Evolutionary conservation across 169 alveolate species (phyloP).

Genomic region (Theileria luwenshuni): DNA sequence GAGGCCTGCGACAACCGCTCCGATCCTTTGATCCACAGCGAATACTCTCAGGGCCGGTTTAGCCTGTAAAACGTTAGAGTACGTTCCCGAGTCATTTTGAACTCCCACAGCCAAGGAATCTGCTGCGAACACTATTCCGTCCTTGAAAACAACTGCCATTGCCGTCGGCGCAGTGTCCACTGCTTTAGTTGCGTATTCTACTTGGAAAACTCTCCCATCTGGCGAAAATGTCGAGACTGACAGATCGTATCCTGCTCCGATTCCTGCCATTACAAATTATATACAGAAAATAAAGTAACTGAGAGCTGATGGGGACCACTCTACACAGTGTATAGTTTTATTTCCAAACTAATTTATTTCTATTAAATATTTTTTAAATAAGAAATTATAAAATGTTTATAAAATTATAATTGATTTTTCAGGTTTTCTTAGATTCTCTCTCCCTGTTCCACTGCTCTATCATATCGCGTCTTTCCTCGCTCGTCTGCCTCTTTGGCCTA

Average conservation of each 20-base stretch:
- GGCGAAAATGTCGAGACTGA: conserved; percentile 95
- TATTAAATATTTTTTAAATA: conserved; percentile 13
- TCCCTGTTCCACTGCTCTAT: conserved; percentile 91
- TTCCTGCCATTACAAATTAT: conserved; percentile 81
- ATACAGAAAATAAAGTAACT: not conserved
- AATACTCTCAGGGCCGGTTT: conserved; percentile 84
- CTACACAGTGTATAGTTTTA: not conserved
- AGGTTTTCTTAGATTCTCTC: conserved; percentile 62
- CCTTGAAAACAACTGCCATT: conserved; percentile 86
- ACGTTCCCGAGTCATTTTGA: conserved; percentile 20
- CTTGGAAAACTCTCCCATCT: conserved; percentile 95
- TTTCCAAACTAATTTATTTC: not conserved
- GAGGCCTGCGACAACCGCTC: conserved; percentile 88
- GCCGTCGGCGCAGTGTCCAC: conserved; percentile 90
- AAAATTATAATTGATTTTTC: conserved; percentile 3
- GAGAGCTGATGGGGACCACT: conserved; percentile 8
- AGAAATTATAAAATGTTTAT: conserved; percentile 10
- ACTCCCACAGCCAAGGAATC: conserved; percentile 65
- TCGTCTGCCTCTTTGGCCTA: conserved; percentile 80
- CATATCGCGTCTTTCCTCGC: conserved; percentile 91
- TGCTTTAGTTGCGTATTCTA: conserved; percentile 93
- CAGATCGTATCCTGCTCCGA: conserved; percentile 90
- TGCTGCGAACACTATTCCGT: conserved; percentile 90
- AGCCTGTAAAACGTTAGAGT: conserved; percentile 66
- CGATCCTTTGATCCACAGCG: conserved; percentile 81